Conservation (phyloP, 2,329 filamentous ascomycete species). For the Ceratocystis albifundus region DNA sequence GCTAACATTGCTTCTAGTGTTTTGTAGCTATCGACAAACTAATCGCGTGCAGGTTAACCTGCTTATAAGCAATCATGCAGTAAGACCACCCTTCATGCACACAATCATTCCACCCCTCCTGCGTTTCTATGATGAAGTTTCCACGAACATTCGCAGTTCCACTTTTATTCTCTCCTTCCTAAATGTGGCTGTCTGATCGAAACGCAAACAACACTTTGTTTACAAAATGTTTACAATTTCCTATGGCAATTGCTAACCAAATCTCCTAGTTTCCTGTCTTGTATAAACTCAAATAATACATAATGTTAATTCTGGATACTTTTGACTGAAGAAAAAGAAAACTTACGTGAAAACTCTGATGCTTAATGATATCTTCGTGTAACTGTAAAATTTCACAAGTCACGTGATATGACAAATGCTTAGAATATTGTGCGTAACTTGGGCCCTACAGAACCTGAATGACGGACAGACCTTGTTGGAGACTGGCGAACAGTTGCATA, state of each 20-base stretch:
- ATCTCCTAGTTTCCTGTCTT: neutral
- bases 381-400: too few species aligned
- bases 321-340: too few species aligned
- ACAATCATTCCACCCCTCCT: neutral
- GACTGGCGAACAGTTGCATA: neutral
- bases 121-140: slow-evolving; percentile 55
- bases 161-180: slow-evolving; percentile 58
- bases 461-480: too few species aligned
- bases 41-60: slow-evolving; percentile 7
- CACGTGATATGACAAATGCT: too few species aligned
- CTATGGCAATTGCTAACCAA: slow-evolving; percentile 11
- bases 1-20: slow-evolving; percentile 11
- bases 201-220: slow-evolving; percentile 20
- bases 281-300: too few species aligned
- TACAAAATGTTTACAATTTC: neutral
- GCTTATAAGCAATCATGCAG: neutral
- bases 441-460: too few species aligned
- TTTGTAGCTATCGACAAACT: neutral
- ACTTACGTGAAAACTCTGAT: too few species aligned
- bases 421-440: too few species aligned
- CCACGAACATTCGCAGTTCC: slow-evolving; percentile 76
- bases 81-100: slow-evolving; percentile 11
- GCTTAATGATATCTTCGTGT: too few species aligned
- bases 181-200: slow-evolving; percentile 53
- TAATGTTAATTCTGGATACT: too few species aligned